A percentile compares a stretch with the other conserved stretches of the same genome.
These are phyloP conservation scores for Cymbopogon citratus DNA, from an alignment of 176 grass and related monocot genomes.

Conservation along the genomic window DNA sequence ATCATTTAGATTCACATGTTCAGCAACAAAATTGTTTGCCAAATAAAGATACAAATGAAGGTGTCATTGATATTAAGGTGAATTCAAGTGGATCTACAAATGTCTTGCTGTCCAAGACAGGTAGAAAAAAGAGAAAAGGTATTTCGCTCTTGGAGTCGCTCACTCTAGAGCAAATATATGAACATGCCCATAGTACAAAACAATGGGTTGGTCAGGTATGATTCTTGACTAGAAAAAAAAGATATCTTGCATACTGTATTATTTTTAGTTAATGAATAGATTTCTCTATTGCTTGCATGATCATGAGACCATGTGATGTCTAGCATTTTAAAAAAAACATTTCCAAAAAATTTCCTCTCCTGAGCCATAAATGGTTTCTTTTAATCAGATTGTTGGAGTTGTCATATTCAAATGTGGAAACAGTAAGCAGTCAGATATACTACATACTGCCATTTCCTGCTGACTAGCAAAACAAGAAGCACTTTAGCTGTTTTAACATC, in stretches of 20 bases:
- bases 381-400: not conserved
- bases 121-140: slow-evolving; percentile 82
- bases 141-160: slow-evolving; percentile 80
- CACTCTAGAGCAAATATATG: slow-evolving; percentile 77
- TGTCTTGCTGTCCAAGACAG: slow-evolving; percentile 44
- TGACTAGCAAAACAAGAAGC: not conserved
- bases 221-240: slow-evolving; percentile 6
- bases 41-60: slow-evolving; percentile 38
- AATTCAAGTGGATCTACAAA: slow-evolving; percentile 36
- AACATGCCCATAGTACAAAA: slow-evolving; percentile 61
- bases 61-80: slow-evolving; percentile 38
- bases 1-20: slow-evolving; percentile 28
- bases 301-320: not conserved
- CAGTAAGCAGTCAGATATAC: not conserved
- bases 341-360: not conserved
- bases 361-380: slow-evolving; percentile 14
- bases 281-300: slow-evolving; percentile 8
- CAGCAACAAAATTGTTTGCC: slow-evolving; percentile 43
- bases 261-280: slow-evolving; percentile 19
- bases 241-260: not conserved
- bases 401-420: slow-evolving; percentile 11
- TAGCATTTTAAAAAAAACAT: not conserved
- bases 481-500: slow-evolving; percentile 1
- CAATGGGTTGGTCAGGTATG: slow-evolving; percentile 87
- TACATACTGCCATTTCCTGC: not conserved